phyloP scores from a whole-genome alignment of 129 eudicot genomes.

The Logfia minima region DNA sequence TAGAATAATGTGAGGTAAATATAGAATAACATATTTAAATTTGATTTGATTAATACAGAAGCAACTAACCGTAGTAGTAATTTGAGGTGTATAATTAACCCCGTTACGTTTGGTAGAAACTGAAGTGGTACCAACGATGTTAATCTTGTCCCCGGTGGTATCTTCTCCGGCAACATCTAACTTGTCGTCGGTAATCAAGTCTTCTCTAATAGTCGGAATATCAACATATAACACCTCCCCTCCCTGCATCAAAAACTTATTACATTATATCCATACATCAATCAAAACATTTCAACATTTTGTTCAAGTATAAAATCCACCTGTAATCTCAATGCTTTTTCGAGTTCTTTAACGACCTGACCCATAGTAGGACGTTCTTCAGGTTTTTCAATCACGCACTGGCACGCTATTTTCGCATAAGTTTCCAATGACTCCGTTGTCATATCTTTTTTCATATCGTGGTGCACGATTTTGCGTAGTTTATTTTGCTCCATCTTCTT shows the following conservation, averaged over 20 bases:
- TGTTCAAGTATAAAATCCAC: not conserved
- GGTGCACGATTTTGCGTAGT: conserved; percentile 27
- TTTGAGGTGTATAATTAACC: not conserved
- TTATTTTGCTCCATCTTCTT: conserved; percentile 28
- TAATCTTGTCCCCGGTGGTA: not conserved
- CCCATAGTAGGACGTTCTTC: conserved; percentile 36
- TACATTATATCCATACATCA: not conserved
- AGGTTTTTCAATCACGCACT: conserved; percentile 11
- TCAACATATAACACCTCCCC: not conserved
- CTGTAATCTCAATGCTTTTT: conserved; percentile 39
- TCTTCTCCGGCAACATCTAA: not conserved
- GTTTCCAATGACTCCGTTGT: conserved; percentile 31
- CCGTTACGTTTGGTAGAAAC: not conserved
- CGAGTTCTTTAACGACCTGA: conserved; percentile 29
- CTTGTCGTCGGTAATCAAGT: not conserved
- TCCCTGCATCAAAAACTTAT: not conserved
- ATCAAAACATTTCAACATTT: not conserved
- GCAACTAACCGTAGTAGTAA: not conserved
- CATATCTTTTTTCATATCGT: conserved; percentile 29
- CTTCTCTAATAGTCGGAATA: not conserved
- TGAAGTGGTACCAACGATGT: not conserved
- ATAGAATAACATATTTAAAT: too few species aligned
- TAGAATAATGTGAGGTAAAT: too few species aligned
- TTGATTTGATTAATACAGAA: not conserved
- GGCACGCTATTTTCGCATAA: conserved; percentile 33